phyloP scores from a whole-genome alignment of 768 basidiomycete species.

The Tephrocybe sp. region DNA sequence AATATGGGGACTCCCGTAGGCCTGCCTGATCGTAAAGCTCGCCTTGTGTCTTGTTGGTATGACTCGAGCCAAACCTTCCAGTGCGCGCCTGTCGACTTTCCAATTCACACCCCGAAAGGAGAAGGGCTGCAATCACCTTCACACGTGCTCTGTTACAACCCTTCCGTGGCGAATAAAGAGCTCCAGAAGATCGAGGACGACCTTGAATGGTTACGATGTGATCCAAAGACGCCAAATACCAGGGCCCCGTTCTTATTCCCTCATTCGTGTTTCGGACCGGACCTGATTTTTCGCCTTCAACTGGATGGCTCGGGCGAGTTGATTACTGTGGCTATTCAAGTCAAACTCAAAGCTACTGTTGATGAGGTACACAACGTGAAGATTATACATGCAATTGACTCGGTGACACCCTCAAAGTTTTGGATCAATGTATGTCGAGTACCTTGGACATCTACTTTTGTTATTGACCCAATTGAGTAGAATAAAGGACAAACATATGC shows the following conservation, averaged over 20 bases:
- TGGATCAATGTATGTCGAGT: too few species aligned
- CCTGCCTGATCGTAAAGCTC: not conserved
- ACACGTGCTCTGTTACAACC: not conserved
- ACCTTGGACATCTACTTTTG: too few species aligned
- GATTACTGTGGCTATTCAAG: not conserved
- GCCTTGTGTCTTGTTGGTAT: not conserved
- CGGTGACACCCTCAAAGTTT: too few species aligned
- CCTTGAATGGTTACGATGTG: not conserved
- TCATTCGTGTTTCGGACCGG: not conserved
- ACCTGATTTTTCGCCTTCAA: not conserved
- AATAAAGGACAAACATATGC: too few species aligned
- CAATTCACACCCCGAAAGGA: not conserved
- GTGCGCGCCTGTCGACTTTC: not conserved
- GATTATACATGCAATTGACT: too few species aligned
- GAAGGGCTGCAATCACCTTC: not conserved
- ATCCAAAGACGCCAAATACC: not conserved
- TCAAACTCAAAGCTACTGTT: too few species aligned
- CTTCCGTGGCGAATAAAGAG: not conserved
- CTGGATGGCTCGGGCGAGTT: not conserved
- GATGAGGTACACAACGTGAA: too few species aligned
- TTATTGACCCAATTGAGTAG: too few species aligned
- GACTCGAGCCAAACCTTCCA: not conserved
- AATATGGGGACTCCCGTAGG: not conserved
- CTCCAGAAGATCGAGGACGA: not conserved
- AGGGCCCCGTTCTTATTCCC: constrained; percentile 2